phyloP scores from a whole-genome alignment of 2,329 filamentous ascomycete genomes.

The Colletotrichum scovillei region DNA sequence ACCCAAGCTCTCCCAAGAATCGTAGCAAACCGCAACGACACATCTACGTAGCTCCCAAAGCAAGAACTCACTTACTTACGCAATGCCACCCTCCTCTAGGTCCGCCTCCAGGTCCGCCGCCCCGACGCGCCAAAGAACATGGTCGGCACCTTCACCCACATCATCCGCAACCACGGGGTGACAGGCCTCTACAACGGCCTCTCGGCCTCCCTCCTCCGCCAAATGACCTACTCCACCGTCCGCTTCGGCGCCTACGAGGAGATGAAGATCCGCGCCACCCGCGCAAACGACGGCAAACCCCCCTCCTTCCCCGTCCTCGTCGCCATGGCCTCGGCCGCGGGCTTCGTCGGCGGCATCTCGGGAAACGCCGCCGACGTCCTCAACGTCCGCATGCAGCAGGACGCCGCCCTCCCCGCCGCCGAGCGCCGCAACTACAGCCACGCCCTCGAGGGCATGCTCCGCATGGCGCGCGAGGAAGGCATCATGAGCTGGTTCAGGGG shows the following conservation, averaged over 20 bases:
- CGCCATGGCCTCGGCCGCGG: constrained; percentile 84
- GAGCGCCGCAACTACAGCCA: constrained; percentile 90
- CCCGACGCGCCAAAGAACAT: constrained; percentile 83
- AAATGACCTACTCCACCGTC: constrained; percentile 95
- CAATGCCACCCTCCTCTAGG: constrained; percentile 58
- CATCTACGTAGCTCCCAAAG: neutral
- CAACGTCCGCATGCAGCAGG: constrained; percentile 99
- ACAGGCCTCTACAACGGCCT: constrained; percentile 89
- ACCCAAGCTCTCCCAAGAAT: neutral
- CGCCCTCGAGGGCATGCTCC: constrained; percentile 85
- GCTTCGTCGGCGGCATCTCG: constrained; percentile 87
- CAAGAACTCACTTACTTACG: neutral
- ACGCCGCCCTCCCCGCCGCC: constrained; percentile 77
- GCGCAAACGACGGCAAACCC: constrained; percentile 44
- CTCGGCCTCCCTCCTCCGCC: constrained; percentile 90
- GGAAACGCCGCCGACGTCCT: constrained; percentile 96
- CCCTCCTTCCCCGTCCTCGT: constrained; percentile 83
- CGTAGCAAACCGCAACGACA: neutral
- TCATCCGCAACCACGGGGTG: constrained; percentile 81
- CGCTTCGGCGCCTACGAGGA: constrained; percentile 98
- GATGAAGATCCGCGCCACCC: constrained; percentile 77
- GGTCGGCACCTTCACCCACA: constrained; percentile 85
- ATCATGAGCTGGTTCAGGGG: constrained; percentile 81
- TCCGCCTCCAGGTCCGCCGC: constrained; percentile 87
- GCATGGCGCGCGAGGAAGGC: constrained; percentile 91